Conservation (phyloP, 2,329 filamentous ascomycete genomes). For the Cercospora sesami region DNA sequence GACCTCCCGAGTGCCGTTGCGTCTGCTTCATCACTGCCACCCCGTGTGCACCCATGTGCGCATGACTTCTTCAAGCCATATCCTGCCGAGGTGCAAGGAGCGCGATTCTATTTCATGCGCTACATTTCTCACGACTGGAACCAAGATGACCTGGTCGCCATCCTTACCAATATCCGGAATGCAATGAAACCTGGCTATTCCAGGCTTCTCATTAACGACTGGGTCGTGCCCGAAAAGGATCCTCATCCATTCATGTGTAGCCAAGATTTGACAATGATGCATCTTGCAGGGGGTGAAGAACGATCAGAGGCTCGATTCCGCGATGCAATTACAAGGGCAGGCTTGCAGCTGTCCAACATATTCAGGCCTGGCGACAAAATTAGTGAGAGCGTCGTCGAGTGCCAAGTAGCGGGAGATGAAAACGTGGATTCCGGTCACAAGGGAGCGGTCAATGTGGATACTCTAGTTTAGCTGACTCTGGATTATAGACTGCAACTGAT, state of each 20-base stretch:
- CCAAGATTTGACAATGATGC: constrained; percentile 15
- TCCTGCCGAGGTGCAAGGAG: constrained; percentile 28
- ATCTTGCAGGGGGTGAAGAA: constrained; percentile 9
- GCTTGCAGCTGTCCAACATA: constrained; percentile 3
- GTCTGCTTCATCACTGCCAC: not conserved
- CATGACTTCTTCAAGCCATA: constrained; percentile 41
- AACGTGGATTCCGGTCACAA: not conserved
- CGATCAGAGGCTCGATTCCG: constrained; percentile 7
- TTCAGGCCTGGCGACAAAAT: constrained; percentile 10
- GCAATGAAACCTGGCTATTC: constrained; percentile 37
- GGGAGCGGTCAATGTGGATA: not conserved
- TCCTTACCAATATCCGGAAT: constrained; percentile 31
- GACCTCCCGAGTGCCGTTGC: constrained; percentile 1
- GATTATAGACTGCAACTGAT: not conserved
- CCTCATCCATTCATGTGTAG: constrained; percentile 10
- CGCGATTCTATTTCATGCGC: constrained; percentile 34
- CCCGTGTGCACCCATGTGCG: constrained; percentile 21
- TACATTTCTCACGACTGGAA: constrained; percentile 39
- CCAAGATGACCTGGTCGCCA: constrained; percentile 31
- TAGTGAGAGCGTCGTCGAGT: constrained; percentile 14
- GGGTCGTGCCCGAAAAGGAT: constrained; percentile 33
- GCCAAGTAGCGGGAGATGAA: not conserved
- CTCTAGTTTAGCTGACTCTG: not conserved
- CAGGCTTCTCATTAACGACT: constrained; percentile 38
- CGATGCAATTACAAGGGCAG: constrained; percentile 11